Evolutionary conservation across 2,329 filamentous ascomycete genomes (phyloP).

Genomic region (Tolypocladium nubicola): DNA sequence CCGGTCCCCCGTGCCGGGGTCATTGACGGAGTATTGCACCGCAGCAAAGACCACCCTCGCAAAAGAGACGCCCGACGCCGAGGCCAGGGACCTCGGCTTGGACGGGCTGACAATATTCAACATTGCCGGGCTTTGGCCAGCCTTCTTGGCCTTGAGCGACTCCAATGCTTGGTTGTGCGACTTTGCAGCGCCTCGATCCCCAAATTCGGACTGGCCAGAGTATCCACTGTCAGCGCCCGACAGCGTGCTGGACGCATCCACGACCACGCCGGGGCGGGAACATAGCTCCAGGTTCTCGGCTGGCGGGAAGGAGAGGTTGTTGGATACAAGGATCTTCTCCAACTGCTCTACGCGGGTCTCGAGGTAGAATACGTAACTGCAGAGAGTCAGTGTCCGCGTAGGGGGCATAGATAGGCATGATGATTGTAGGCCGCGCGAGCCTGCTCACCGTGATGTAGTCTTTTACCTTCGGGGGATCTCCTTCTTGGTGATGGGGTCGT

Average conservation of each 20-base stretch:
- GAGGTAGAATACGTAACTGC: conserved; percentile 86
- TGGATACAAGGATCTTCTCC: conserved; percentile 60
- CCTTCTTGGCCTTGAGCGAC: conserved; percentile 23
- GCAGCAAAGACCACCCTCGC: conserved; percentile 89
- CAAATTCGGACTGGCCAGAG: conserved; percentile 20
- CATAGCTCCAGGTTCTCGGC: conserved; percentile 58
- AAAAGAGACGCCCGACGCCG: conserved; percentile 86
- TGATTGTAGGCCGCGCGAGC: too few species aligned
- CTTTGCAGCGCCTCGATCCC: conserved; percentile 12
- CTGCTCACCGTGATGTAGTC: not conserved
- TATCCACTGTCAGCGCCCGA: conserved; percentile 22
- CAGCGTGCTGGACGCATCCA: conserved; percentile 22
- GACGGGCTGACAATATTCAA: conserved; percentile 68
- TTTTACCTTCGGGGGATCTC: conserved; percentile 84
- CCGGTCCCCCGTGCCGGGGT: conserved; percentile 32
- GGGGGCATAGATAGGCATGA: not conserved
- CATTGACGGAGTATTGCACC: conserved; percentile 61
- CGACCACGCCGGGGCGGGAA: conserved; percentile 35
- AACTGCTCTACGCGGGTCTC: conserved; percentile 79
- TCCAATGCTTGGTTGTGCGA: conserved; percentile 20
- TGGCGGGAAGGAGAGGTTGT: conserved; percentile 62
- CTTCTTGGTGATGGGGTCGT: conserved; percentile 91
- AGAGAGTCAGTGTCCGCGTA: conserved; percentile 6
- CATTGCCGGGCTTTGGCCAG: conserved; percentile 34
- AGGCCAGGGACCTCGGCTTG: conserved; percentile 72